Evolutionary conservation across 331 rosid genomes (phyloP), one percentile per base, ranked within the genome.

Genomic region (Acacia pycnantha): DNA sequence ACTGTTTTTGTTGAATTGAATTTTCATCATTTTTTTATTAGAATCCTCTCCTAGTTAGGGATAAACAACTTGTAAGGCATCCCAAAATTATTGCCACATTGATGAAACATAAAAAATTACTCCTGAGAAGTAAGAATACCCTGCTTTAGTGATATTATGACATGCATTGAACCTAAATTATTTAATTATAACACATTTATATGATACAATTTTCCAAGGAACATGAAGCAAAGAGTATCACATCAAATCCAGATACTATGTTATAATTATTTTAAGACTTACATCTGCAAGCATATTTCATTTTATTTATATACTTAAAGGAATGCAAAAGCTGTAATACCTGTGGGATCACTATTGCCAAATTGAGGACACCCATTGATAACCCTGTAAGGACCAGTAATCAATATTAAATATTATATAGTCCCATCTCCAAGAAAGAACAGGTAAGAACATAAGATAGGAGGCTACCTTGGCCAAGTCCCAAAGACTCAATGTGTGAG

Each of bases 321-420:
- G 69, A 85, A 68, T 74, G 31, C 21, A 78, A 79, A 73, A 68
- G 81, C 81, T 77, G 44, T 79, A 87, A 79, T 91, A 96, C 99
- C 98, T 94, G 99, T 13, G 98, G 97, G 86, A 96, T 71, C 77
- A 94, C 98, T 78, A 94, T 87, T 79, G 99, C 97, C 85, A 94
- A 89, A 86, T 94, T 96, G 78, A 96, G 86, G 81, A 96, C 97
- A 85, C 98, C 99, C 97, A 88, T 90, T 27, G 99, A 96, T 84
- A 94, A 87, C 80, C 97, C 97, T 93, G 91, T 59, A 86, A 86
- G 72, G 68, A 77, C 80, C 82, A 82, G 85, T 47, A 78, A 83
- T 74, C 53, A 77, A 82, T 70, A 70, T 76, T 70, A 81, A 81
- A 61, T 77, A 18, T 74, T 77, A 21, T 50, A 48, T 64, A 56